Conservation (phyloP, 2,329 filamentous ascomycete genomes). For the Ophiosphaerella herpotricha region DNA sequence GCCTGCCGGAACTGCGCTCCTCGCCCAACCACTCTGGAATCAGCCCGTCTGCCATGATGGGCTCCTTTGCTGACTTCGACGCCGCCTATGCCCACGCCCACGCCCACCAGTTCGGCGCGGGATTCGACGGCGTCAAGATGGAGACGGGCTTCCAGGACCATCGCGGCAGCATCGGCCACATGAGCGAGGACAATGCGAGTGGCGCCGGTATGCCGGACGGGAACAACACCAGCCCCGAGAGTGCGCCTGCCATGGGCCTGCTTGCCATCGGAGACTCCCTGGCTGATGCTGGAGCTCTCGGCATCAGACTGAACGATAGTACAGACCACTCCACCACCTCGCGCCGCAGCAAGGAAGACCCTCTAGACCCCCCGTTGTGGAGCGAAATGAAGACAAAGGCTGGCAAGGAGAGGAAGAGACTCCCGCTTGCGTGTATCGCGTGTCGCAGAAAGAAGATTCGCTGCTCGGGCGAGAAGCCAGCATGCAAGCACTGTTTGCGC, state of each 20-base stretch:
- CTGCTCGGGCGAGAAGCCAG: slow-evolving; percentile 95
- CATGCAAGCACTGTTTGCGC: slow-evolving; percentile 92
- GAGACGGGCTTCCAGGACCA: slow-evolving; percentile 32
- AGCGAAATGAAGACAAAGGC: slow-evolving; percentile 66
- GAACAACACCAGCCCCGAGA: slow-evolving; percentile 44
- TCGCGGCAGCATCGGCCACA: slow-evolving; percentile 35
- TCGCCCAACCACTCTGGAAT: slow-evolving; percentile 26
- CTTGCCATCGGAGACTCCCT: slow-evolving; percentile 35
- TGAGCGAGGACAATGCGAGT: slow-evolving; percentile 41
- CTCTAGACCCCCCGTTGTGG: slow-evolving; percentile 51
- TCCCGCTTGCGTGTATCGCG: slow-evolving; percentile 93
- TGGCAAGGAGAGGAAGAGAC: slow-evolving; percentile 90
- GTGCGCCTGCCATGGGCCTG: slow-evolving; percentile 34
- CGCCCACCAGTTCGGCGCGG: slow-evolving; percentile 15
- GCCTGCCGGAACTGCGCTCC: slow-evolving; percentile 36
- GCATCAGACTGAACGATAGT: slow-evolving; percentile 34
- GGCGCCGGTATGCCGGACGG: slow-evolving; percentile 35
- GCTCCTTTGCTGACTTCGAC: slow-evolving; percentile 39
- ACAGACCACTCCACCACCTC: slow-evolving; percentile 26
- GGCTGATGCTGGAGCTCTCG: slow-evolving; percentile 29
- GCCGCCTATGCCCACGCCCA: slow-evolving; percentile 33
- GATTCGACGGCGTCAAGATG: slow-evolving; percentile 26
- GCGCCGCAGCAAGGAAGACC: slow-evolving; percentile 36
- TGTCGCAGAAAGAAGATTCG: slow-evolving; percentile 97
- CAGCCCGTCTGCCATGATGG: slow-evolving; percentile 35